Evolutionary conservation across 2,329 filamentous ascomycete species (phyloP), one percentile per base, ranked within the genome.

Genomic region (Ophiostoma piceae): DNA sequence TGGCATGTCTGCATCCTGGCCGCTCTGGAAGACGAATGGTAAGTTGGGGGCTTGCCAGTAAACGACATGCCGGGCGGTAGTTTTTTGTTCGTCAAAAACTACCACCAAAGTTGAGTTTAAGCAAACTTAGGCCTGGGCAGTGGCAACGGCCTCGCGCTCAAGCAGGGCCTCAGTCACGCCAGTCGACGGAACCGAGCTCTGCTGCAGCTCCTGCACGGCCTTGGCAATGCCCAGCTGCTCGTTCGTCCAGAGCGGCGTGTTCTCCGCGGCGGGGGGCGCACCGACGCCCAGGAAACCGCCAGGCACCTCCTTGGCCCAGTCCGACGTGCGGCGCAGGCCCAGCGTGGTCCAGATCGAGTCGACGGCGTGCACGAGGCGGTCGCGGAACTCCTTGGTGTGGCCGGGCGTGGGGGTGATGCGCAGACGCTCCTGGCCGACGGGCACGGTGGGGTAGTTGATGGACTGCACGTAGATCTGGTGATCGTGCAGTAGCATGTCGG

Each of bases 361-460:
- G 43, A 99, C 82, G 5, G 94, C 93, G 71, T 88, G 81, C 37
- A 97, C 89, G 4, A 99, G 88, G 76, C 96, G 88, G 74, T 96
- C 90, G 72, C 93, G 92, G 81, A 91, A 92, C 75, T 92, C 87
- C 80, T 90, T 90, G 69, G 87, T 88, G 79, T 99, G 95, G 62
- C 95, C 95, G 0, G 95, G 95, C 0, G 95, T 99, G 0, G 95
- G 95, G 1, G 95, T 99, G 79, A 99, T 92, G 74, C 95, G 91
- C 70, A 99, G 89, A 71, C 95, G 90, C 81, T 99, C 95, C 83
- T 99, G 94, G n/a, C 95, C 95, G 7, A 96, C 92, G 2, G 95
- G 95, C 2, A 99, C 95, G 68, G 95, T 99, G 1, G 95, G 95
- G 81, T 98, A 98, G 83, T 99, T 99, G 85, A 99, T 98, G 69